Evolutionary conservation across 1,284 basidiomycete species (phyloP), one percentile per base, ranked within the genome.

Genomic region (Papiliotrema flavescens): DNA sequence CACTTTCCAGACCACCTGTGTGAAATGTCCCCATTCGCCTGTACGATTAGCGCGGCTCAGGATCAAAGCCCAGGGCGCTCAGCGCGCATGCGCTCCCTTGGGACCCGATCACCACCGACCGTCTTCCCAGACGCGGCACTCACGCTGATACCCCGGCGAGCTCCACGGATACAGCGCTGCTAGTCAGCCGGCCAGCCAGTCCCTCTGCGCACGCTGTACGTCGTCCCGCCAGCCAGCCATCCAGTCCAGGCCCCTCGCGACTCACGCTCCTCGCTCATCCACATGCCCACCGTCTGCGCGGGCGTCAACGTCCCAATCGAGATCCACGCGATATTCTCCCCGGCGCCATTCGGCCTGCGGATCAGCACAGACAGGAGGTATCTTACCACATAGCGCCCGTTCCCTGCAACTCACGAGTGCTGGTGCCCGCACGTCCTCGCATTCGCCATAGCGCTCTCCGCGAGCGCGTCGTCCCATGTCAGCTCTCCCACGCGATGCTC

Each of bases 221-320:
- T n/a, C n/a, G n/a, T n/a, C n/a, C n/a, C n/a, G n/a, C n/a, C n/a
- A n/a, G n/a, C n/a, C n/a, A n/a, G n/a, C n/a, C n/a, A n/a, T n/a
- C 40, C n/a, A 14, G 20, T 32, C 15, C 19, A 44, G 19, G 19
- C 5, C 11, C 3, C 23, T 15, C 24, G 17, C 11, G 14, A 39
- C 55, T 49, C 36, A 57, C 55, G n/a, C n/a, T 36, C 47, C 40
- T 57, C 55, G 23, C 35, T 43, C 55, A 57, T 57, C 55, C 55
- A 57, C 55, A 57, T 57, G n/a, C 53, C 36, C 17, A 57, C 51
- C 11, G 44, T 43, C 15, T 49, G 19, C 36, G 28, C 19, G 17
- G 55, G 9, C 8, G 46, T 23, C 5, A 56, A 24, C 17, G 22
- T 43, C 15, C 55, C 51, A 9, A 19, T 40, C 11, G 44, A n/a